Base-by-base conservation (phyloP, 1,284 basidiomycete species). In the Porphyrellus sp. region DNA sequence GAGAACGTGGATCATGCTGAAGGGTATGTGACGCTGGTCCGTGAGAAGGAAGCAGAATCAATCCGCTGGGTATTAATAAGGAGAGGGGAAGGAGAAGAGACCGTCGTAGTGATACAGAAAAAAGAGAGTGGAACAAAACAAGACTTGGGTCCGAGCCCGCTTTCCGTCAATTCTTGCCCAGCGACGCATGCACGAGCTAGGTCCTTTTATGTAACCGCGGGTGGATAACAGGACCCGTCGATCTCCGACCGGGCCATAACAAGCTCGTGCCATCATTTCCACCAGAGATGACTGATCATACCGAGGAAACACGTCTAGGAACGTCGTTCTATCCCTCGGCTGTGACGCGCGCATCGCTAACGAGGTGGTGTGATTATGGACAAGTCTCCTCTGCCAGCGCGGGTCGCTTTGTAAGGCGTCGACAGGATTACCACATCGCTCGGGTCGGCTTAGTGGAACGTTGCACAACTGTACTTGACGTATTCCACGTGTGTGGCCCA, bases 1-100 rank as follows among this genome's bases (percentile, higher is more conserved):
- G n/a, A 16, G 23, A 5, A 39, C 2, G 30, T 39, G 12, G n/a
- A n/a, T n/a, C 60, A 64, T 62, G 43, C 2, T 41, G 20, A 15
- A 18, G 7, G 25, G 38, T 24, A 20, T 9, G 28, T 1, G 30
- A 15, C 2, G 38, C 18, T 37, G n/a, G n/a, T 18, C 34, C 18
- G 34, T 37, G 38, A 18, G 15, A 8, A 24, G 24, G 24, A 39
- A 40, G 39, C 15, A 16, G 24, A 13, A 40, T 27, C 35, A 12
- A 50, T 46, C 43, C 16, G 30, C 20, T 40, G 20, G 23, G 33
- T 48, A 50, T 46, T 23, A 40, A n/a, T 27, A 8, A 18, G 16
- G 1, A 24, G 30, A 23, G 40, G 3, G 28, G 33, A 23, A 28
- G 5, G 21, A 31, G 23, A 41, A 45, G 34, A 21, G 33, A 49